Evolutionary conservation across 2,329 filamentous ascomycete species (phyloP).

Genomic region (Bipolaris gigantea): DNA sequence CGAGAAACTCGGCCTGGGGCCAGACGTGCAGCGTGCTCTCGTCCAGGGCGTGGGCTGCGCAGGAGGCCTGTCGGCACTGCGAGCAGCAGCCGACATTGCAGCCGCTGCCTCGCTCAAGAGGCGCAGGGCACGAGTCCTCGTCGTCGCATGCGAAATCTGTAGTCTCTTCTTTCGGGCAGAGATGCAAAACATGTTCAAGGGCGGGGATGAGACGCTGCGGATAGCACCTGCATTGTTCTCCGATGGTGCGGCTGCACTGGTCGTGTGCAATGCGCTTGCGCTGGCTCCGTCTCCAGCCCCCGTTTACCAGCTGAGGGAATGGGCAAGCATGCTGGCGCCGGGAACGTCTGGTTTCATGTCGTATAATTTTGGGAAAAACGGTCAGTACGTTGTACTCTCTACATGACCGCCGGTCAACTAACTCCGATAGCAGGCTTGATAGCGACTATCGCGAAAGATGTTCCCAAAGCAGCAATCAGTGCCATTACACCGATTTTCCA

Average conservation of each 20-base stretch:
- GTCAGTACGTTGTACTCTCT: slow-evolving; percentile 42
- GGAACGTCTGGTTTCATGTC: slow-evolving; percentile 65
- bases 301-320: slow-evolving; percentile 64
- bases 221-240: slow-evolving; percentile 70
- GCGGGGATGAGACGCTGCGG: slow-evolving; percentile 55
- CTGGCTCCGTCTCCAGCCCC: slow-evolving; percentile 36
- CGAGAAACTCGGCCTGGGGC: slow-evolving; percentile 33
- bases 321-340: slow-evolving; percentile 65
- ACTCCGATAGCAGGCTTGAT: slow-evolving; percentile 18
- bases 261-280: slow-evolving; percentile 67
- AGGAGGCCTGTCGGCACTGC: slow-evolving; percentile 41
- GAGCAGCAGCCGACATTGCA: slow-evolving; percentile 64
- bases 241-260: slow-evolving; percentile 67
- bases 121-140: slow-evolving; percentile 64
- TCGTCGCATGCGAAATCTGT: slow-evolving; percentile 62
- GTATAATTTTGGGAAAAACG: slow-evolving; percentile 65
- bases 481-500: slow-evolving; percentile 33
- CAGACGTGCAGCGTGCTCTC: slow-evolving; percentile 39
- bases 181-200: slow-evolving; percentile 59
- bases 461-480: slow-evolving; percentile 19
- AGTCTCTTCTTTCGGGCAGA: slow-evolving; percentile 63
- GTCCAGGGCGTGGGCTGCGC: slow-evolving; percentile 47
- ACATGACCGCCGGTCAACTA: neutral
- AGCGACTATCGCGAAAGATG: slow-evolving; percentile 27
- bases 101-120: slow-evolving; percentile 62